Base-by-base conservation (phyloP, 2,329 filamentous ascomycete species). In the Sphaerulina musiva region DNA sequence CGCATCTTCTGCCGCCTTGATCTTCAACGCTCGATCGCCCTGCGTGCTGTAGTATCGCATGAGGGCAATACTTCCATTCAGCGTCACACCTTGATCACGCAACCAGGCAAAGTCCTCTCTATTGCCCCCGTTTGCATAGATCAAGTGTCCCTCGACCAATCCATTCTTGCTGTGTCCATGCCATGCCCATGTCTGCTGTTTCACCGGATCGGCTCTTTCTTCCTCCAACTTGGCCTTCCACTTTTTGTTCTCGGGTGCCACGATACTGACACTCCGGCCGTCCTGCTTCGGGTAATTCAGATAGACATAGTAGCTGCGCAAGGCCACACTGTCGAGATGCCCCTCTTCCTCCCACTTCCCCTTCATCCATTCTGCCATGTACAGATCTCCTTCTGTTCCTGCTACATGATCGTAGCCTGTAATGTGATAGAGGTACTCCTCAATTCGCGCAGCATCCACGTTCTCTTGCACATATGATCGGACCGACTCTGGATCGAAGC, bases 101-200 rank as follows among this genome's bases (percentile, higher is more conserved):
- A 98, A 74, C 51, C 72, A 74, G 67, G 86, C 78, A 68, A 95
- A 97, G 68, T 98, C 93, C 42, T 88, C 83, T 48, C 83, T 80
- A 42, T 88, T 86, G 10, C 93, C 95, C 65, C 91, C 95, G 72
- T 97, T 96, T 50, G 86, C 92, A 69, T 95, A 98, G 1, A 98
- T 81, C 43, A 97, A 71, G 17, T 87, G 91, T 0, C 93, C 93
- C 26, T 81, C 87, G 38, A 92, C 90, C 64, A 93, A 87, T 42
- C 91, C 93, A 0, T 86, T 80, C 67, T 87, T 90, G 14, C 91
- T 95, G 68, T 93, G 84, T 1, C 89, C 93, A 69, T 97, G 92
- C 67, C 95, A 98, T 6, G 82, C 84, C 46, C 80, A 78, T 0
- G 89, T 91, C 71, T 92, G 85, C 61, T 82, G 79, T 51, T 60